Base-by-base conservation (phyloP, 257 asterid species). In the Osmanthus fragrans region DNA sequence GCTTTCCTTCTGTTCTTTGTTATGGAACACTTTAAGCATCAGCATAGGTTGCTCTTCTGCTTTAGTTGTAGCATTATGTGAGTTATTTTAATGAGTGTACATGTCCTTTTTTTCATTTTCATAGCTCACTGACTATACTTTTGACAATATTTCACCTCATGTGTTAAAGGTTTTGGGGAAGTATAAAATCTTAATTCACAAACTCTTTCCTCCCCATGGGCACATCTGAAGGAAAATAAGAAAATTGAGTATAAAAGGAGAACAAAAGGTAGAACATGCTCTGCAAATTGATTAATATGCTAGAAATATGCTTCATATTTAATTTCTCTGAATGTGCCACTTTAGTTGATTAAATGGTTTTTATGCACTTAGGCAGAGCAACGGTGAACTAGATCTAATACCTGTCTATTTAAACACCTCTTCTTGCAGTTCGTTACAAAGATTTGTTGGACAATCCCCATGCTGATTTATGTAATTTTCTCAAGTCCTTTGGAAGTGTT, bases 361-460 rank as follows among this genome's bases (percentile, higher is more conserved):
- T 27, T 34, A 7, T 71, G 4, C 73, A 73, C 51, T 7, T 76
- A 51, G 19, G 72, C 45, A 56, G 21, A 42, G 54, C 23, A 29
- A 42, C 10, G 32, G 56, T 72, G 49, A 60, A 42, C 16, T 45
- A 10, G 56, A 32, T 69, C 79, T 68, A 40, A 67, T 39, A 37
- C 80, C 70, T 76, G 65, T 74, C 71, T 85, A 30, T 73, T 67
- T 51, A 70, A 63, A n/a, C 67, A 77, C 58, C 56, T 70, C 77
- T 60, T 76, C 82, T 68, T 87, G 92, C 96, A 94, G 99, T 94
- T 82, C 98, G 96, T 66, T 94, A 92, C 82, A 94, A 94, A 85
- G 99, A 94, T 83, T 89, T 94, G 83, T 74, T 93, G 89, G 92
- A 88, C 69, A 90, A 94, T 81, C 92, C 99, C 23, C 90, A 88